Conservation (phyloP, 2,329 filamentous ascomycete species). For the Colletotrichum salicis region DNA sequence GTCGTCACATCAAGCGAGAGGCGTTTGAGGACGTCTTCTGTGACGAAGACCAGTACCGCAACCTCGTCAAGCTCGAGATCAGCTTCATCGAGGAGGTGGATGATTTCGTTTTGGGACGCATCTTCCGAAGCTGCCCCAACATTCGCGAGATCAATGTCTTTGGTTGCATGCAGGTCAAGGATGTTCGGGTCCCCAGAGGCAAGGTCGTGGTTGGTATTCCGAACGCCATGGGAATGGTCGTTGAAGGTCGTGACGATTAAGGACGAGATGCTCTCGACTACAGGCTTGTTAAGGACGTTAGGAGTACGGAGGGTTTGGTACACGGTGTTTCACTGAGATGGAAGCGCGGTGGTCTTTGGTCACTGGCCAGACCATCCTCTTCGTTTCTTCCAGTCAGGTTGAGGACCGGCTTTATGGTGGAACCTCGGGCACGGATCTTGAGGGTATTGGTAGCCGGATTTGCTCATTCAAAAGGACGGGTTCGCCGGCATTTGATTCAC, state of each 20-base stretch:
- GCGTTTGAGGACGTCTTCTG: constrained; percentile 82
- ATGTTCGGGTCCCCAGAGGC: constrained; percentile 63
- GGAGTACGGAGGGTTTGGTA: not conserved
- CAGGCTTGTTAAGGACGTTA: too few relatives aligned
- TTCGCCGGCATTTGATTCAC: not conserved
- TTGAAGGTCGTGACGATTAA: constrained; percentile 53
- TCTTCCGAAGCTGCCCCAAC: constrained; percentile 73
- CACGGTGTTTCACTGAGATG: not conserved
- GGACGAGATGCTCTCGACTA: not conserved
- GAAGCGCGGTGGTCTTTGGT: not conserved
- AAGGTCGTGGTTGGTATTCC: constrained; percentile 68
- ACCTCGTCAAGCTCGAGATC: constrained; percentile 77
- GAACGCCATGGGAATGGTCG: constrained; percentile 70
- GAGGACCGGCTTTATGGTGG: not conserved
- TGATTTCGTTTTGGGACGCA: constrained; percentile 70
- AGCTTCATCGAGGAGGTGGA: constrained; percentile 79
- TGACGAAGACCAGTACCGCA: constrained; percentile 69
- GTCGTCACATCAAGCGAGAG: constrained; percentile 79
- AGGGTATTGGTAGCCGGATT: not conserved
- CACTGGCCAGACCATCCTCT: too few relatives aligned
- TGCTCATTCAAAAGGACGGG: not conserved
- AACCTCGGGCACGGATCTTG: not conserved
- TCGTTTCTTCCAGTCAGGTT: not conserved
- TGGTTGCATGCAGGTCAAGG: constrained; percentile 71
- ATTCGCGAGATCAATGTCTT: constrained; percentile 70